phyloP scores from a whole-genome alignment of 352 stramenopile species.

The Phytophthora sojae region DNA sequence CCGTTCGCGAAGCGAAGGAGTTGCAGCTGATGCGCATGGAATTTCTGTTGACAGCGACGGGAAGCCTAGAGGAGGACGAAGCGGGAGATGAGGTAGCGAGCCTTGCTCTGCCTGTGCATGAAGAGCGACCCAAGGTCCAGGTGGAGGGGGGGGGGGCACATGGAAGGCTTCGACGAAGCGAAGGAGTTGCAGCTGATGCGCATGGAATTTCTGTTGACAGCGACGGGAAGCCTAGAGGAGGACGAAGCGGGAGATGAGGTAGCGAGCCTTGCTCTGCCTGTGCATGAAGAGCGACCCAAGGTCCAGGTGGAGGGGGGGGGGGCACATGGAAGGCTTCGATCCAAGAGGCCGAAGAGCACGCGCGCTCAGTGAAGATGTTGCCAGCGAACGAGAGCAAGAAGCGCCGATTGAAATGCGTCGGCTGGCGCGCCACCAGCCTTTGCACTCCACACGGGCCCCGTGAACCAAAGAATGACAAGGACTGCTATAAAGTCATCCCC shows the following conservation, averaged over 20 bases:
- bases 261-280: background rate
- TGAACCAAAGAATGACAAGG: constrained; percentile 29
- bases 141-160: background rate
- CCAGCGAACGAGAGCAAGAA: constrained; percentile 17
- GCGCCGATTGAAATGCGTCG: constrained; percentile 29
- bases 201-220: constrained; percentile 8
- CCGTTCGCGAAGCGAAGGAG: constrained; percentile 16
- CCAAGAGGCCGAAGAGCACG: constrained; percentile 23
- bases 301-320: background rate
- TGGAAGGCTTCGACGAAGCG: constrained; percentile 9
- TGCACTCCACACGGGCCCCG: constrained; percentile 28
- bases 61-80: constrained; percentile 3
- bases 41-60: constrained; percentile 12
- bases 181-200: constrained; percentile 24
- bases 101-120: background rate
- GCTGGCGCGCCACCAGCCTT: constrained; percentile 22
- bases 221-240: constrained; percentile 7
- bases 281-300: constrained; percentile 10
- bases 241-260: background rate
- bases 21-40: constrained; percentile 20
- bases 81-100: background rate
- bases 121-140: constrained; percentile 10
- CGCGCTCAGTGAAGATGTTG: constrained; percentile 25
- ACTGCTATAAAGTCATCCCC: constrained; percentile 20
- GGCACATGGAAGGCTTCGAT: constrained; percentile 1